These are phyloP conservation scores for Blastocystis sp. DNA, from an alignment of 352 stramenopile species.

Conservation along the genomic window DNA sequence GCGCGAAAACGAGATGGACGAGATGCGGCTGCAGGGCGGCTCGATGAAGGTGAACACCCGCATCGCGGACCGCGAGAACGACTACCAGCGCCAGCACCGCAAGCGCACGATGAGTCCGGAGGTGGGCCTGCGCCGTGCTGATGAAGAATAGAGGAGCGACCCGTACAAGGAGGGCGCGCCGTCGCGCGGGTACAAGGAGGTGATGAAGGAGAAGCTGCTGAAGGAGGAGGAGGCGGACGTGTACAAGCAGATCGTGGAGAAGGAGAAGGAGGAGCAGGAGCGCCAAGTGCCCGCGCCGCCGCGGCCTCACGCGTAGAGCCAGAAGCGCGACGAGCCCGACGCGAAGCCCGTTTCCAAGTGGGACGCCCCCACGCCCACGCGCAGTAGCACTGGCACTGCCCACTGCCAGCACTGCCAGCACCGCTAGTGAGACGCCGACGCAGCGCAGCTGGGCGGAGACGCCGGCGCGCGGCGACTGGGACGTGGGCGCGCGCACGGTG, in stretches of 20 bases:
- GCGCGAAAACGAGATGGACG: constrained; percentile 59
- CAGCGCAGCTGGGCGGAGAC: constrained; percentile 72
- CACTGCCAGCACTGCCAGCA: neutral
- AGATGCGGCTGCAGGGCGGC: constrained; percentile 78
- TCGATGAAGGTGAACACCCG: constrained; percentile 87
- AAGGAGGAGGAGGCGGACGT: constrained; percentile 82
- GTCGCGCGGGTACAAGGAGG: constrained; percentile 79
- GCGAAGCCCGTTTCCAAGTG: neutral
- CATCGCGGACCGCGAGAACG: constrained; percentile 87
- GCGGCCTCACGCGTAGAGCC: constrained; percentile 66
- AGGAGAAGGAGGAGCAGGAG: constrained; percentile 74
- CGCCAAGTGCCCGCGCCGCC: neutral
- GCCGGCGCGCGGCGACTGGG: constrained; percentile 67
- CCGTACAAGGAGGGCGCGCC: constrained; percentile 83
- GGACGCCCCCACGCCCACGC: constrained; percentile 71
- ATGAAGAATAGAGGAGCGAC: constrained; percentile 80
- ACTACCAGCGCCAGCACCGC: constrained; percentile 77
- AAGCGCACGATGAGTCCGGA: constrained; percentile 42
- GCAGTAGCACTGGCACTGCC: neutral
- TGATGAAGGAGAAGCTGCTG: constrained; percentile 85
- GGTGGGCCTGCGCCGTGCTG: neutral
- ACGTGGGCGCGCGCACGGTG: constrained; percentile 69
- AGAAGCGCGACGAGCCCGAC: constrained; percentile 68
- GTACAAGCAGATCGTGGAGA: constrained; percentile 82
- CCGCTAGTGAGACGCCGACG: constrained; percentile 75